Percentiles rank a stretch among this genome's conserved stretches.
Conservation (phyloP, 768 basidiomycete genomes). For the Mycena vitilis region DNA sequence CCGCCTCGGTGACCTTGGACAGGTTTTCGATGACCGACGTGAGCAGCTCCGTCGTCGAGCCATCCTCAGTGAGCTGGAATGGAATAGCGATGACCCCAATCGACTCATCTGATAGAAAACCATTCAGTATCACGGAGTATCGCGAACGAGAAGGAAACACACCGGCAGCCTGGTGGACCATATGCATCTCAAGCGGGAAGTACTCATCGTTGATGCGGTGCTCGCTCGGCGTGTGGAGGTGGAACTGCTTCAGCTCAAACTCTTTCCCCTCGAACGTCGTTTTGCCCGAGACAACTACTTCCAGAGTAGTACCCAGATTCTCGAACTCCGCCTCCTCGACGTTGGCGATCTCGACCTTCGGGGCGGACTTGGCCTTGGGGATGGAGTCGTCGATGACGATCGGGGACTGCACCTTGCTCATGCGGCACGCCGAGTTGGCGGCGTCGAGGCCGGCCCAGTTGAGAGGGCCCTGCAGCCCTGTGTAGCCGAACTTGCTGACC, state of each 20-base stretch:
- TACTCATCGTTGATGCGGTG: slow-evolving; percentile 36
- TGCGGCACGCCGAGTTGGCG: slow-evolving; percentile 33
- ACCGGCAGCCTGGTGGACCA: slow-evolving; percentile 34
- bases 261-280: slow-evolving; percentile 33
- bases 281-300: slow-evolving; percentile 30
- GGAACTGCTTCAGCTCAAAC: slow-evolving; percentile 35
- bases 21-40: slow-evolving; percentile 32
- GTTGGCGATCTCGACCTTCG: slow-evolving; percentile 22
- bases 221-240: slow-evolving; percentile 35
- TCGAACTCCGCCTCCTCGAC: slow-evolving; percentile 36
- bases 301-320: slow-evolving; percentile 35
- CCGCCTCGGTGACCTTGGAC: slow-evolving; percentile 23
- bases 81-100: slow-evolving; percentile 35
- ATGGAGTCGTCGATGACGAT: slow-evolving; percentile 30
- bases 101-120: slow-evolving; percentile 22
- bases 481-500: slow-evolving; percentile 35
- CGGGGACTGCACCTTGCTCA: slow-evolving; percentile 32
- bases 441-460: slow-evolving; percentile 33
- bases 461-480: slow-evolving; percentile 30
- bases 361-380: slow-evolving; percentile 21
- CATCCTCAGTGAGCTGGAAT: slow-evolving; percentile 36
- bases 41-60: slow-evolving; percentile 30
- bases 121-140: neutral
- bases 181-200: slow-evolving; percentile 37
- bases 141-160: neutral